A percentile compares a stretch with the other conserved stretches of the same genome.
These are phyloP conservation scores for Eucalyptus grandis DNA, from an alignment of 345 rosid genomes.

Conservation along the genomic window DNA sequence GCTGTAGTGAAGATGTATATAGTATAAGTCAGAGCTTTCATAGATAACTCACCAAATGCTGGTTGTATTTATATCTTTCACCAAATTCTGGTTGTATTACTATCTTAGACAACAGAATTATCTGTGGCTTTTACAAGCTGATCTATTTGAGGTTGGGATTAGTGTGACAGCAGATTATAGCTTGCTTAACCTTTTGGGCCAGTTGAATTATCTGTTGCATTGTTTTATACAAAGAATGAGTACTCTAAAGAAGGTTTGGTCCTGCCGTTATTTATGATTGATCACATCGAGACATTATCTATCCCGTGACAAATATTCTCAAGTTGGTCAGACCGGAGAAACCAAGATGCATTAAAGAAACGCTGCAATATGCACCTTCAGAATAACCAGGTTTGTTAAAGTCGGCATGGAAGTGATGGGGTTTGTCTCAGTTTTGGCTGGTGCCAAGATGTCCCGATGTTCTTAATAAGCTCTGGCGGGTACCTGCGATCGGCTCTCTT, in stretches of 20 bases:
- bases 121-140: background rate
- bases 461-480: background rate
- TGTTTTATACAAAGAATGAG: background rate
- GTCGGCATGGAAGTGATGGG: background rate
- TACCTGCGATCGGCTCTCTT: background rate
- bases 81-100: background rate
- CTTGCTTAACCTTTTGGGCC: background rate
- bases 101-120: background rate
- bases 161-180: background rate
- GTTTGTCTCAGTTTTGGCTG: background rate
- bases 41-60: background rate
- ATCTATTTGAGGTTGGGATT: background rate
- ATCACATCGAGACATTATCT: background rate
- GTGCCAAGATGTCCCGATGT: background rate
- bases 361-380: background rate
- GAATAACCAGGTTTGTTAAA: background rate
- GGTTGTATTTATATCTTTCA: background rate
- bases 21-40: background rate
- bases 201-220: background rate
- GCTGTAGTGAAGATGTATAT: background rate
- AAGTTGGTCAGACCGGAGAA: background rate
- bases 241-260: background rate
- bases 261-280: background rate
- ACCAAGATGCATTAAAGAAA: background rate
- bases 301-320: background rate